A percentile compares a stretch with the other conserved stretches of the same genome.
Evolutionary conservation across 768 basidiomycete species (phyloP).

Genomic region (Butyriboletus loyo): DNA sequence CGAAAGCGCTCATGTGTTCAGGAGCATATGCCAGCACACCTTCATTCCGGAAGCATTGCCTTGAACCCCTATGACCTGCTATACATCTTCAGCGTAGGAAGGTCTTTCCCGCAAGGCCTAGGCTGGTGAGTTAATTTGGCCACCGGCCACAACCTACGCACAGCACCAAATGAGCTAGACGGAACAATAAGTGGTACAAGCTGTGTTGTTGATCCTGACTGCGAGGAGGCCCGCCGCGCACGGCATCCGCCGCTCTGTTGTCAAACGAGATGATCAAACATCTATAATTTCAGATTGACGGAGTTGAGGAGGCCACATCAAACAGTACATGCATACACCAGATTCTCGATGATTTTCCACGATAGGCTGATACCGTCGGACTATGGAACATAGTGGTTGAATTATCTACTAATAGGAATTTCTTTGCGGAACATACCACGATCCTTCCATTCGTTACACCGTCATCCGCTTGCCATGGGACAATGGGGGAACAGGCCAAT

Average conservation of each 20-base stretch:
- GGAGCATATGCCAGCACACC: conserved; percentile 4
- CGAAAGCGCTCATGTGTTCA: conserved; percentile 17
- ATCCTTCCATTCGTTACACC: neutral
- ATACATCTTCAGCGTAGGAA: conserved; percentile 6
- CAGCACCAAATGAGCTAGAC: neutral
- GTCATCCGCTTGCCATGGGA: neutral
- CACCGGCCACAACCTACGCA: conserved; percentile 8
- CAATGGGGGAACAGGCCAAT: neutral
- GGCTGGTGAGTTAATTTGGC: conserved; percentile 19
- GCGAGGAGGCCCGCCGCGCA: neutral
- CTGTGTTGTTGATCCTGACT: neutral
- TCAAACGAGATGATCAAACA: conserved; percentile 1
- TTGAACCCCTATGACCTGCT: conserved; percentile 9
- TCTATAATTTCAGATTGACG: neutral
- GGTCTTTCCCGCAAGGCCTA: neutral
- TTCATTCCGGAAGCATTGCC: conserved; percentile 14
- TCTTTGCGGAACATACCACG: conserved; percentile 5
- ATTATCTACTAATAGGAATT: neutral
- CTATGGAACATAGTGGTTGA: neutral
- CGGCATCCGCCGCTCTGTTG: conserved; percentile 5
- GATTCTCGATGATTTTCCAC: conserved; percentile 2
- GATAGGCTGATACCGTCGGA: conserved; percentile 6
- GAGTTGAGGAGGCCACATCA: neutral
- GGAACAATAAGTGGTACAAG: neutral
- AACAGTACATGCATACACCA: neutral